phyloP scores from a whole-genome alignment of 1,139 yeast species.

The Pichia sp. region DNA sequence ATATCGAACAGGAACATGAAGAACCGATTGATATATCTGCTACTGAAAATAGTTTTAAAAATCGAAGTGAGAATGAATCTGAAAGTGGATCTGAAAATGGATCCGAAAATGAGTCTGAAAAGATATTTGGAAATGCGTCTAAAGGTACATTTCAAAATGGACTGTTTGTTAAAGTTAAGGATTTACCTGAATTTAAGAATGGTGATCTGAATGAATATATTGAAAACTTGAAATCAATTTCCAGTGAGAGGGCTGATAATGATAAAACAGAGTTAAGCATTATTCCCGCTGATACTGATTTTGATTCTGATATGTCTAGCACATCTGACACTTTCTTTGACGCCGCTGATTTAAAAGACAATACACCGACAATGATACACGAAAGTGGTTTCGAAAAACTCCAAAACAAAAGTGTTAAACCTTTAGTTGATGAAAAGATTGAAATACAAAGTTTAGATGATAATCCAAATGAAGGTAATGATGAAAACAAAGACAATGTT shows the following conservation, averaged over 20 bases:
- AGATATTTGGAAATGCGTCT: too few species aligned
- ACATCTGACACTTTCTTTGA: conserved; percentile 17
- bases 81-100: too few species aligned
- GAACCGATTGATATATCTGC: not conserved
- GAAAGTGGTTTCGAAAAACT: not conserved
- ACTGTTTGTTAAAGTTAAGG: conserved; percentile 9
- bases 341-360: conserved; percentile 5
- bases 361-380: not conserved
- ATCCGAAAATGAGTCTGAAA: too few species aligned
- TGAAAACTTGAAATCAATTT: conserved; percentile 6
- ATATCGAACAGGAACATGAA: not conserved
- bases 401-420: not conserved
- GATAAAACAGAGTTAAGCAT: not conserved
- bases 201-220: conserved; percentile 12
- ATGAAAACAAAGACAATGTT: not conserved
- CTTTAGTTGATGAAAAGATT: not conserved
- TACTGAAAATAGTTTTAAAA: not conserved
- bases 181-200: conserved; percentile 10
- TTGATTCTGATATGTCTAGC: conserved; percentile 12
- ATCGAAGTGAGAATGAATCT: too few species aligned
- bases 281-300: not conserved
- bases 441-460: too few species aligned
- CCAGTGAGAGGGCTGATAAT: not conserved
- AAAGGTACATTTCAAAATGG: too few species aligned
- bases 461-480: not conserved